A percentile compares a stretch with the other conserved stretches of the same genome.
Evolutionary conservation across 257 asterid genomes (phyloP).

Genomic region (Handroanthus guayacan): DNA sequence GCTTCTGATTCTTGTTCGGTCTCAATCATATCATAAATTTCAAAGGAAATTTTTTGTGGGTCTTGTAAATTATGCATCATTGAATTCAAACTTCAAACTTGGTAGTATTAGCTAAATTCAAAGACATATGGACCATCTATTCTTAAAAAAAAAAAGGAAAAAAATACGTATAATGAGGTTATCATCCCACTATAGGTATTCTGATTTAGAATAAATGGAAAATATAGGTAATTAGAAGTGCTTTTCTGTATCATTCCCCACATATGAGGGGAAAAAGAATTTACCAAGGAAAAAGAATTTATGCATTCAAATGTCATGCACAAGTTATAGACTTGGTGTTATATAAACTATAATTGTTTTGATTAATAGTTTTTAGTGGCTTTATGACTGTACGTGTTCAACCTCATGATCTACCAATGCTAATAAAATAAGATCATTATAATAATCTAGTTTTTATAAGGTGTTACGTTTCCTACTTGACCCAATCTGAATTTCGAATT

Average conservation of each 20-base stretch:
- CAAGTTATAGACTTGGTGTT: not conserved
- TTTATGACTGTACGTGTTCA: conserved; percentile 33
- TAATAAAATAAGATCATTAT: conserved; percentile 21
- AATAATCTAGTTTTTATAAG: no score
- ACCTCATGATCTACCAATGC: conserved; percentile 25
- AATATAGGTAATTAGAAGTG: conserved; percentile 9
- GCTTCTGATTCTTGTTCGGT: not conserved
- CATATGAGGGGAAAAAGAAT: not conserved
- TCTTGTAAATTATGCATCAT: not conserved
- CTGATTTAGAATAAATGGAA: not conserved
- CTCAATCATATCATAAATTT: not conserved
- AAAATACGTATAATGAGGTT: not conserved
- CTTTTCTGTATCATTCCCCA: conserved; percentile 43
- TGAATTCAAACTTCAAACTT: conserved; percentile 25
- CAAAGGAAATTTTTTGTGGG: conserved; percentile 8
- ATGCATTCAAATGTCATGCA: not conserved
- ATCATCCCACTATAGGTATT: not conserved
- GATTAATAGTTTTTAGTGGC: conserved; percentile 29
- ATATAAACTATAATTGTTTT: not conserved
- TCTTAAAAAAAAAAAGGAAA: not conserved
- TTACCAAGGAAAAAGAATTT: not conserved
- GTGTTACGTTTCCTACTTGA: no score
- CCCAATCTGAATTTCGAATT: no score
- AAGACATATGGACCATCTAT: conserved; percentile 37
- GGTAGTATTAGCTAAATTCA: conserved; percentile 38